Evolutionary conservation across 768 basidiomycete species (phyloP), one percentile per base, ranked within the genome.

Genomic region (Leccinum arenicola): DNA sequence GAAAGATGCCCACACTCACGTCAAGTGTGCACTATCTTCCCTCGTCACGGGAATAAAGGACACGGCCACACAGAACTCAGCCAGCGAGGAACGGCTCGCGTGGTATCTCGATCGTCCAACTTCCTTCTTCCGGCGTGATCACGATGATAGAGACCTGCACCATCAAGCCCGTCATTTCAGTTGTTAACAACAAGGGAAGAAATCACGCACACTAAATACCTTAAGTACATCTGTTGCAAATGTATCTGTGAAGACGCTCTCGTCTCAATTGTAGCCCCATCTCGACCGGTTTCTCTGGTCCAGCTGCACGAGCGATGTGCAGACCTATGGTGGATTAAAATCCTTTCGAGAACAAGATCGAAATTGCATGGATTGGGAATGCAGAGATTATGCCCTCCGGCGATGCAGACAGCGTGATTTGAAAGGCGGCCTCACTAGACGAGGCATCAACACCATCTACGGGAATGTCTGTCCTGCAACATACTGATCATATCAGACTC

Each of bases 351-450:
- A 25, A 25, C 25, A 25, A 25, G 25, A 25, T 25, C 25, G 25
- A 25, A 25, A 25, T 25, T 25, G 25, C 25, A 25, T 25, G 25
- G 25, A 25, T 25, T 25, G 25, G 25, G 25, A 25, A 25, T 0
- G 76, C 75, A 5, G 82, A 78, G 19, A 92, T 76, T 0, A 77
- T 69, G 12, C 82, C 75, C 4, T 73, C 65, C 0, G 71, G 66
- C 0, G 85, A 83, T 0, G 88, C 82, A 2, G 77, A 73, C 31
- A 97, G 68, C 9, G 79, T 75, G 8, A 98, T 65, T 70, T 98
- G 96, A 73, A 93, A 97, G 0, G 90, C 82, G 0, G 82, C 31
- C 82, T 3, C 75, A 95, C 93, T 95, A 58, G 1, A 17, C 2
- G 59, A 57, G 9, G 48, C 9, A 23, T 65, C 38, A 56, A 57